phyloP scores from a whole-genome alignment of 345 rosid genomes.

The Brassica carinata region DNA sequence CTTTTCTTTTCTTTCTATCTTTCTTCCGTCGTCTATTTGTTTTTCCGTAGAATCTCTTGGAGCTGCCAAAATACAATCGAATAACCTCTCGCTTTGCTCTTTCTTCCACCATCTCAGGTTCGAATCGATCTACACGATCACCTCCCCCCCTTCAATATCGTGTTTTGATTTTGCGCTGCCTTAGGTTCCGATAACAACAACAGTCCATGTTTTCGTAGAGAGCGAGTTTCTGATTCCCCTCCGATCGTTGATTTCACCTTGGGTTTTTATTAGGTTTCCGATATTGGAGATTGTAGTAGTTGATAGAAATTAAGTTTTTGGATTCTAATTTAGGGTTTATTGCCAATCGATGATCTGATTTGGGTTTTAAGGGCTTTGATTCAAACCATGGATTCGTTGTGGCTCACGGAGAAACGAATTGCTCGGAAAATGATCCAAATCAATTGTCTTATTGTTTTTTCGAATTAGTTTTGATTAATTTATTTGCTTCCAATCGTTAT shows the following conservation, averaged over 20 bases:
- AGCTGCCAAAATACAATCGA: slow-evolving; percentile 40
- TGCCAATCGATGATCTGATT: slow-evolving; percentile 19
- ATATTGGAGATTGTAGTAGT: slow-evolving; percentile 18
- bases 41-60: slow-evolving; percentile 51
- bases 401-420: no score
- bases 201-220: slow-evolving; percentile 6
- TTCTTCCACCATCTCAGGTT: slow-evolving; percentile 46
- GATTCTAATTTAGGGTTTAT: slow-evolving; percentile 44
- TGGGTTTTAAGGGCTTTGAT: slow-evolving; percentile 33
- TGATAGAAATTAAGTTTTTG: slow-evolving; percentile 11
- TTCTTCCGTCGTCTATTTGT: slow-evolving; percentile 29
- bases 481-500: background rate
- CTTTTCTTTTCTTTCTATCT: background rate
- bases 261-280: slow-evolving; percentile 31
- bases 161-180: slow-evolving; percentile 23
- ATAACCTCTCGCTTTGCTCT: slow-evolving; percentile 42
- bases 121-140: slow-evolving; percentile 52
- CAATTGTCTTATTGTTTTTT: background rate
- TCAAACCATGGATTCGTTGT: background rate
- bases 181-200: slow-evolving; percentile 45
- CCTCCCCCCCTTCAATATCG: background rate
- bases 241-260: slow-evolving; percentile 19
- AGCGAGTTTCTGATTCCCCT: slow-evolving; percentile 35
- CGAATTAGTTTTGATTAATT: background rate
- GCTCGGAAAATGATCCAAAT: background rate